Evolutionary conservation across 805 yeast genomes (phyloP).

Genomic region (Candida nanaspora): DNA sequence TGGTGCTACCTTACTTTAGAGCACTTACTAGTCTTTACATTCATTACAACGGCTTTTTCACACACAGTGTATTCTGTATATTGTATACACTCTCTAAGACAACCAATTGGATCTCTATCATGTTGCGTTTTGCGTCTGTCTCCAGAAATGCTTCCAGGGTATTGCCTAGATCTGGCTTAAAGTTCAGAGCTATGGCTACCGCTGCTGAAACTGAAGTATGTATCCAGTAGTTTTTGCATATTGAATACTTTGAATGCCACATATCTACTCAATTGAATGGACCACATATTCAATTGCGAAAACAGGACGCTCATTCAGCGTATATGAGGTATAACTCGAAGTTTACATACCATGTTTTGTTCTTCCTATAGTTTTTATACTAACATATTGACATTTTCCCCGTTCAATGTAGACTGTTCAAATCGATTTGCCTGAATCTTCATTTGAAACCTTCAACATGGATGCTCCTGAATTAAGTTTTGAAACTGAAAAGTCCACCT

Average conservation of each 20-base stretch:
- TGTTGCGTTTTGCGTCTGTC: constrained; percentile 17
- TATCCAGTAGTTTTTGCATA: constrained; percentile 1
- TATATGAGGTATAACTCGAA: too few species aligned
- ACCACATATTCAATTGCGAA: too few species aligned
- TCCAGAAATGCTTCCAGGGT: constrained; percentile 10
- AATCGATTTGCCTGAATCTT: constrained; percentile 66
- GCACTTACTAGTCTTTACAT: too few species aligned
- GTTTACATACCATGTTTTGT: too few species aligned
- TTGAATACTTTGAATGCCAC: too few species aligned
- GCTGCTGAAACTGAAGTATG: constrained; percentile 20
- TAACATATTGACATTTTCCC: neutral
- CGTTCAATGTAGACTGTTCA: constrained; percentile 17
- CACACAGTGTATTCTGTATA: too few species aligned
- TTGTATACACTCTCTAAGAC: too few species aligned
- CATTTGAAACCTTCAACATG: constrained; percentile 82
- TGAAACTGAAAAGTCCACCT: constrained; percentile 71
- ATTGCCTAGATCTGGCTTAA: constrained; percentile 11
- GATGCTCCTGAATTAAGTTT: constrained; percentile 64
- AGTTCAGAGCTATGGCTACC: constrained; percentile 24
- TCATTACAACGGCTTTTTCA: too few species aligned
- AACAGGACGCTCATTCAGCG: too few species aligned
- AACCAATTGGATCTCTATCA: too few species aligned
- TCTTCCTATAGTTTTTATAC: neutral
- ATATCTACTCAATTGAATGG: too few species aligned
- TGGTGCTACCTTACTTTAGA: too few species aligned